Base-by-base conservation (phyloP, 371 early-diverging fungal species). In the Batkoa obscura region DNA sequence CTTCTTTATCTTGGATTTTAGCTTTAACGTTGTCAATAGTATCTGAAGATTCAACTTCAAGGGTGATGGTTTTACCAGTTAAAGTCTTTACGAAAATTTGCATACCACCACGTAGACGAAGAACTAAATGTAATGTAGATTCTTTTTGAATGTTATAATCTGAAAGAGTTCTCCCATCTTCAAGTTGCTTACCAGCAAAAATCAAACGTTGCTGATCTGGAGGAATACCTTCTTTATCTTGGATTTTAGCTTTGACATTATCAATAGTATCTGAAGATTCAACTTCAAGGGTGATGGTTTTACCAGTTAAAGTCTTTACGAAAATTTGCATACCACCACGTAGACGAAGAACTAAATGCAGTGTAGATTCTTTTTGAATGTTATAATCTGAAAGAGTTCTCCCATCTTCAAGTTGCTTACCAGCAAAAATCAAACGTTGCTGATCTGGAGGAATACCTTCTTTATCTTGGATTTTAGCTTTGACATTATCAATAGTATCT, bases 1-100 rank as follows among this genome's bases (percentile, higher is more conserved):
- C 92, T 69, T 98, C 97, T 84, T 96, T 95, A 76, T 97, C 95
- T 73, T 98, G 97, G 59, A 98, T 97, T 81, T 94, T 96, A 60
- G 68, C 65, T 80, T 97, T 97, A 66, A 97, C 95, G 60, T 91
- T 87, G 45, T 92, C 86, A 68, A 95, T 94, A 64, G 88, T 86
- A 67, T 97, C 97, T 13, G 82, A 78, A n/a, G 86, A 79, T 72
- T 93, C 95, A 43, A 98, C 96, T 74, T 98, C 97, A 37, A 98
- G 79, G 57, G 96, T 93, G 65, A 94, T 96, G 63, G 95, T 94
- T 78, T 94, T 93, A 64, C 94, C 98, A 55, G 98, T 95, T 50
- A 97, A 86, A 64, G 98, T 97, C 81, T 96, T 97, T 59, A 97
- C 94, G 66, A 94, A 95, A 67, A 90, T 88, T 70, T 90, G 88